Conservation (phyloP, 176 grass and related monocot genomes). For the Rhynchospora pubera region DNA sequence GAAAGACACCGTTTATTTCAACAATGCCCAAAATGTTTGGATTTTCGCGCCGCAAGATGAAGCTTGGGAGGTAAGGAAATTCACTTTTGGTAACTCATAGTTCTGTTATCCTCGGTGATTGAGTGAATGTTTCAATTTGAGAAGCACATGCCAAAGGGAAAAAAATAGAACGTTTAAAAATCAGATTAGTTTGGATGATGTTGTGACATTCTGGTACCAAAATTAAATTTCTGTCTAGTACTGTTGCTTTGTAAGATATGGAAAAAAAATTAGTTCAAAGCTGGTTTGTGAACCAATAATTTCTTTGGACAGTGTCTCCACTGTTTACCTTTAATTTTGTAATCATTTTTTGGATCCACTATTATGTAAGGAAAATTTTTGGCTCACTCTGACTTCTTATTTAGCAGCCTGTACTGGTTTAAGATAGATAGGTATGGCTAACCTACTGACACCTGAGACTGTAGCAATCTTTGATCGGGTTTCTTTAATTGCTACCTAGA, state of each 20-base stretch:
- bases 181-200: neutral
- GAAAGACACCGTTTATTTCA: neutral
- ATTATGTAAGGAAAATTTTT: neutral
- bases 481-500: neutral
- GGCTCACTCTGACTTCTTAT: neutral
- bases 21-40: constrained; percentile 97
- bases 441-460: neutral
- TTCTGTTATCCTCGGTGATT: neutral
- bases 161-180: neutral
- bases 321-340: neutral
- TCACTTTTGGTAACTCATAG: neutral
- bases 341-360: neutral
- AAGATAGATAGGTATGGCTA: neutral
- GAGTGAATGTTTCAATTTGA: neutral
- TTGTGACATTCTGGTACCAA: constrained; percentile 3
- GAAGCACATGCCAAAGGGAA: neutral
- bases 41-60: constrained; percentile 80
- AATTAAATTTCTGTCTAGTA: neutral
- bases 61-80: constrained; percentile 65
- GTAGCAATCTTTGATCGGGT: neutral
- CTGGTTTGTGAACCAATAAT: neutral
- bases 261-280: neutral
- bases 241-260: neutral
- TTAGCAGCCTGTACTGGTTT: neutral
- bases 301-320: neutral